Evolutionary conservation across 257 asterid species (phyloP).

Genomic region (Solanum peruvianum): DNA sequence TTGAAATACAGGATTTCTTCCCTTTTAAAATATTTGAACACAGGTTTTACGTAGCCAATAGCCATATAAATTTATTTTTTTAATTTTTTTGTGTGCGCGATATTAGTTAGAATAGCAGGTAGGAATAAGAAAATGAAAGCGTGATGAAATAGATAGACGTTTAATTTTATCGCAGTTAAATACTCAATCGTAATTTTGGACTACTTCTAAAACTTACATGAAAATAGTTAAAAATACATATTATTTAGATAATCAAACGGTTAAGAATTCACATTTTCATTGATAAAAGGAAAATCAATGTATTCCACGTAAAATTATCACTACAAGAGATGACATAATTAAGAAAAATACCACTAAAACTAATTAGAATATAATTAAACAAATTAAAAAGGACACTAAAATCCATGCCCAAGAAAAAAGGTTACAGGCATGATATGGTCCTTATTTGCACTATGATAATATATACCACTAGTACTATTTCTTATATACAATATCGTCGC

Average conservation of each 20-base stretch:
- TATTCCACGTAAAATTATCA: neutral
- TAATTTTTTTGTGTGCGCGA: neutral
- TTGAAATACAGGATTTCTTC: neutral
- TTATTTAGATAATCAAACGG: neutral
- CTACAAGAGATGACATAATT: neutral
- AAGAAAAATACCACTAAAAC: neutral
- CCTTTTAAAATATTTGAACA: neutral
- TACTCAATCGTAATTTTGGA: rapidly evolving
- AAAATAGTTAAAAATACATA: neutral
- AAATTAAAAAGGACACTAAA: neutral
- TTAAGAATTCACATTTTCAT: neutral
- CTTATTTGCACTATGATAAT: neutral
- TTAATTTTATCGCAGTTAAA: rapidly evolving
- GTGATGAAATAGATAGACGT: too few relatives aligned
- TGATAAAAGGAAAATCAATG: neutral
- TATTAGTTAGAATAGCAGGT: too few relatives aligned
- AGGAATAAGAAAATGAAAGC: neutral
- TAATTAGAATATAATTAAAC: neutral
- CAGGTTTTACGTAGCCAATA: neutral
- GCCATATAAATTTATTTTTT: neutral
- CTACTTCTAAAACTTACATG: too few relatives aligned
- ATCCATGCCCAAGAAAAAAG: neutral
- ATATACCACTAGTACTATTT: neutral
- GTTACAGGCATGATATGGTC: neutral
- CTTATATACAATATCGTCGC: neutral